Conservation (phyloP, 1,284 basidiomycete genomes). For the Ustilago loliicola region DNA sequence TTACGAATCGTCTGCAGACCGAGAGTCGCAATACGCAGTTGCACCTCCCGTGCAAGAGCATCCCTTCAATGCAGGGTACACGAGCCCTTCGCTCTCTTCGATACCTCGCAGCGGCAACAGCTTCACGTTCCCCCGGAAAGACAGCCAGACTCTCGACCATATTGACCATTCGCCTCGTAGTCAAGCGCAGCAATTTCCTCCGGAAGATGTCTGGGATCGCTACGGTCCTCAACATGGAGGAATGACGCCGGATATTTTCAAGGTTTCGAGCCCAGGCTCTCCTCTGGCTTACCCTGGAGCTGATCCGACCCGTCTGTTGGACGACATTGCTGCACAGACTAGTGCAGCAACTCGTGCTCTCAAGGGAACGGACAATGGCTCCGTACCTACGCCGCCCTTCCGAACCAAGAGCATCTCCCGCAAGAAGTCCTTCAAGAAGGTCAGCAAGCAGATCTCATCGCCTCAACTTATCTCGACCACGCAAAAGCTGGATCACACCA, state of each 20-base stretch:
- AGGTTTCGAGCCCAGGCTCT: conserved; percentile 8
- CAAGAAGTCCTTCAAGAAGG: conserved; percentile 54
- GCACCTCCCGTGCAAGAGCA: conserved; percentile 24
- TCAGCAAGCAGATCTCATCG: conserved; percentile 58
- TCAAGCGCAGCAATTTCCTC: conserved; percentile 19
- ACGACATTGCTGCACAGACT: conserved; percentile 63
- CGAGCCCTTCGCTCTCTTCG: conserved; percentile 12
- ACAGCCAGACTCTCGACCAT: background rate
- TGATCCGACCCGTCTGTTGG: conserved; percentile 36
- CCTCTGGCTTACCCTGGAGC: conserved; percentile 7
- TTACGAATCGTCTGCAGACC: conserved; percentile 10
- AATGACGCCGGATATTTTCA: conserved; percentile 13
- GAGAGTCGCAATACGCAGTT: conserved; percentile 16
- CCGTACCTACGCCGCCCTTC: conserved; percentile 32
- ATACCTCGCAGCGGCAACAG: conserved; percentile 6
- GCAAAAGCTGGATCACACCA: conserved; percentile 56
- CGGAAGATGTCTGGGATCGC: conserved; percentile 38
- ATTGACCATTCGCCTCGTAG: conserved; percentile 27
- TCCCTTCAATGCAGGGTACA: conserved; percentile 39
- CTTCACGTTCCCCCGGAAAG: conserved; percentile 1
- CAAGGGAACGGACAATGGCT: conserved; percentile 53
- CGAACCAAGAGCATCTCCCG: conserved; percentile 56
- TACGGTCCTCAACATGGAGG: conserved; percentile 34
- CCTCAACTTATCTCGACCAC: conserved; percentile 63
- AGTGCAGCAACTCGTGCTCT: conserved; percentile 60